Percentiles rank a stretch among this genome's conserved stretches.
phyloP scores from a whole-genome alignment of 306 rosid species.

The Luffa acutangula region DNA sequence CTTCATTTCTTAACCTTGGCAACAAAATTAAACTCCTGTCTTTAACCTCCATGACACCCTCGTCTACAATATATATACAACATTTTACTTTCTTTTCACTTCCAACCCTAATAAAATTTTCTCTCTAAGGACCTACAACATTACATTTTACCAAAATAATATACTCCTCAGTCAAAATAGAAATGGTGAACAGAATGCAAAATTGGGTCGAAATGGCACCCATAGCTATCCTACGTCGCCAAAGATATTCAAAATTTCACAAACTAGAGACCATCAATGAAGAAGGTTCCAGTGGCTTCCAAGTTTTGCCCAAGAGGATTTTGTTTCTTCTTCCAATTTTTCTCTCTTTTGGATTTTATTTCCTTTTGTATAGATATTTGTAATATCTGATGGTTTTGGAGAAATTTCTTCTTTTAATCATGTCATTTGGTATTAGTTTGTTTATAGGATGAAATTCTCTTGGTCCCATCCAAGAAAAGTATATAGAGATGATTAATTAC shows the following conservation, averaged over 20 bases:
- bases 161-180: neutral
- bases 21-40: neutral
- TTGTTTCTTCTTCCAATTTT: neutral
- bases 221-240: conserved; percentile 16
- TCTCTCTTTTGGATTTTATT: neutral
- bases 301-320: neutral
- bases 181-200: conserved; percentile 16
- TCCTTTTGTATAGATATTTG: neutral
- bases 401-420: too few relatives aligned
- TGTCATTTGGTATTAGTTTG: too few relatives aligned
- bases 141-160: neutral
- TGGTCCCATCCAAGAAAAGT: too few relatives aligned
- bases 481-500: too few relatives aligned
- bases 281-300: conserved; percentile 17
- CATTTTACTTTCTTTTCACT: neutral
- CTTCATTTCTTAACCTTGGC: neutral
- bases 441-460: too few relatives aligned
- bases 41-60: neutral
- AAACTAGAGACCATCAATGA: conserved; percentile 53
- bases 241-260: conserved; percentile 16
- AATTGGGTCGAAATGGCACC: conserved; percentile 53
- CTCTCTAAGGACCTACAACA: neutral
- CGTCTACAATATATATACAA: neutral
- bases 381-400: neutral
- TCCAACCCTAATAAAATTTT: neutral